phyloP scores from a whole-genome alignment of 2,329 filamentous ascomycete species.

The Dothiorella sarmentorum region DNA sequence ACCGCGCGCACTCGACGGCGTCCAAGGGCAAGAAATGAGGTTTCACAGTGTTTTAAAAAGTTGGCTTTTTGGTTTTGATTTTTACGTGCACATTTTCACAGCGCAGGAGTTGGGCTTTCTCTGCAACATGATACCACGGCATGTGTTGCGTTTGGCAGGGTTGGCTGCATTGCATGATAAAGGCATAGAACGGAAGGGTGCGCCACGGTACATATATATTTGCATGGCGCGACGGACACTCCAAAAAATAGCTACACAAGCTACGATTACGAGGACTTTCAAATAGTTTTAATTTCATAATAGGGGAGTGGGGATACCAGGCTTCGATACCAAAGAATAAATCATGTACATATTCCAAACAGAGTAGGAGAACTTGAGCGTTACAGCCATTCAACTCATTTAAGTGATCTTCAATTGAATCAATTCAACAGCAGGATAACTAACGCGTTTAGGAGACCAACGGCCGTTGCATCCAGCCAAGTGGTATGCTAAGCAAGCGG shows the following conservation, averaged over 20 bases:
- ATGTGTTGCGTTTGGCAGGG: too few species aligned
- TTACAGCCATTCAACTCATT: too few species aligned
- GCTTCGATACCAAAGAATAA: not conserved
- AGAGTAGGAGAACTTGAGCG: too few species aligned
- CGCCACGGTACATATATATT: not conserved
- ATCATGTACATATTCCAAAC: not conserved
- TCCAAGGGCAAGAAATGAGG: not conserved
- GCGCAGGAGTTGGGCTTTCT: conserved; percentile 3
- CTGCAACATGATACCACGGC: not conserved
- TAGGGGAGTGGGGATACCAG: not conserved
- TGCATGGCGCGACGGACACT: not conserved
- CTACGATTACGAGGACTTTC: not conserved
- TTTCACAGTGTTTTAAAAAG: not conserved
- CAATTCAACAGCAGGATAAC: too few species aligned
- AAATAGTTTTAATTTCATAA: not conserved
- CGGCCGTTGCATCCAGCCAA: not conserved
- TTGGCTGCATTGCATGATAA: not conserved
- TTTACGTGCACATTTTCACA: not conserved
- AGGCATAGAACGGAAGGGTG: not conserved
- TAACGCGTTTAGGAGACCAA: not conserved
- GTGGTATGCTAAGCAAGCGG: not conserved
- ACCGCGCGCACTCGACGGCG: not conserved
- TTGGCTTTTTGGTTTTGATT: not conserved
- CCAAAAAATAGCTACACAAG: not conserved
- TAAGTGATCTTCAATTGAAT: too few species aligned